Evolutionary conservation across 805 yeast genomes (phyloP), one percentile per base, ranked within the genome.

Genomic region (Candida silvatica): DNA sequence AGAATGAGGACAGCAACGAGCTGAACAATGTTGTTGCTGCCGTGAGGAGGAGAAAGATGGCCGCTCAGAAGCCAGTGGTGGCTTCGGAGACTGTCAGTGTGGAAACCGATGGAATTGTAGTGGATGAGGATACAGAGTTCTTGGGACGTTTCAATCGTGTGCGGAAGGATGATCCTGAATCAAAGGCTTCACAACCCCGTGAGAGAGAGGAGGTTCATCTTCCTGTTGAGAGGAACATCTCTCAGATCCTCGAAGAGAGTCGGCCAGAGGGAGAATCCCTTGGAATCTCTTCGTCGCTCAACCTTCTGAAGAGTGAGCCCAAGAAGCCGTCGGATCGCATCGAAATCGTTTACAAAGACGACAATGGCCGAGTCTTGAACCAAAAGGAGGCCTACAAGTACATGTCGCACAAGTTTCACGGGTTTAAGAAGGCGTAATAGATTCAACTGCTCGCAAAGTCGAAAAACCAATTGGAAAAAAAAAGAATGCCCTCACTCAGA

Each of bases 381-480:
- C 65, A 77, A 3, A 82, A 80, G 48, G 78, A 78, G 40, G 95
- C 95, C 1, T 85, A 71, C 62, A 84, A 82, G 58, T 71, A 72
- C 40, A 58, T 84, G 31, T 80, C 92, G 3, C 88, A 80, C 42
- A 73, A 76, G 43, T 85, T 83, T 54, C 95, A 85, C 52, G 94
- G 92, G 3, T 49, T 48, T 17, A 48, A 40, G n/a, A 49, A 51
- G 34, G 33, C 33, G 12, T 35, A 32, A 23, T 27, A 30, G 3
- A 25, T 27, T 27, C 16, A 27, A 14, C 9, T 14, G 11, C 3
- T 5, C 9, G 30, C 12, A 27, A 4, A 27, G 11, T 3, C 11
- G 12, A 22, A 8, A 12, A 7, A 22, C 11, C 11, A 22, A 22
- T 7, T 12, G 12, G n/a, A 20, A 17, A 6, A 17, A 28, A 44